Evolutionary conservation across 1,284 basidiomycete genomes (phyloP).

Genomic region (Sporisorium graminicola): DNA sequence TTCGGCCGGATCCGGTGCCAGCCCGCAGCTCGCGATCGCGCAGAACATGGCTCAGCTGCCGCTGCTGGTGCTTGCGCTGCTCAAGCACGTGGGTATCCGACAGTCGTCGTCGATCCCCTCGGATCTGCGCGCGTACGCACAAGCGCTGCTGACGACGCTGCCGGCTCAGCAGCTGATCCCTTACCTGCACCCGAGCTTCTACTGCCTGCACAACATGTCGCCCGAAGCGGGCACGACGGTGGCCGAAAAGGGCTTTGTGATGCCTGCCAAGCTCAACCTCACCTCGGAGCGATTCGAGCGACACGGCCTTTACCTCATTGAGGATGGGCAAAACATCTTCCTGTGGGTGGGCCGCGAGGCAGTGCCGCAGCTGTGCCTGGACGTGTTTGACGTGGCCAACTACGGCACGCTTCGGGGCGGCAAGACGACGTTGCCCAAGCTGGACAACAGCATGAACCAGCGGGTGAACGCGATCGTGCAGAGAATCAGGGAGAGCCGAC

Average conservation of each 20-base stretch:
- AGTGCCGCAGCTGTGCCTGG: constrained; percentile 90
- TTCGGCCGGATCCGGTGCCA: constrained; percentile 88
- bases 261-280: constrained; percentile 88
- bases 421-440: constrained; percentile 88
- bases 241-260: constrained; percentile 72
- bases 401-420: constrained; percentile 91
- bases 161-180: constrained; percentile 91
- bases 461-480: constrained; percentile 92
- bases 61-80: constrained; percentile 84
- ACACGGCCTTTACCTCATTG: constrained; percentile 95
- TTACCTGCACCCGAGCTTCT: constrained; percentile 94
- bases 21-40: constrained; percentile 89
- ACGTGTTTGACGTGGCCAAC: constrained; percentile 90
- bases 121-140: constrained; percentile 94
- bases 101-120: constrained; percentile 96
- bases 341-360: constrained; percentile 97
- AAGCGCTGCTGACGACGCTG: constrained; percentile 89
- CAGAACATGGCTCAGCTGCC: constrained; percentile 96
- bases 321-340: constrained; percentile 98
- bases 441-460: constrained; percentile 93
- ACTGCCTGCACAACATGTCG: constrained; percentile 96
- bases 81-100: constrained; percentile 95
- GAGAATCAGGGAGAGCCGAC: constrained; percentile 86
- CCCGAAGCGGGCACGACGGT: constrained; percentile 77
- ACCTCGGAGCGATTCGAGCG: constrained; percentile 93